A percentile compares a stretch with the other conserved stretches of the same genome.
Evolutionary conservation across 75 land plant species (phyloP).

Genomic region (Selaginella moellendorffii): DNA sequence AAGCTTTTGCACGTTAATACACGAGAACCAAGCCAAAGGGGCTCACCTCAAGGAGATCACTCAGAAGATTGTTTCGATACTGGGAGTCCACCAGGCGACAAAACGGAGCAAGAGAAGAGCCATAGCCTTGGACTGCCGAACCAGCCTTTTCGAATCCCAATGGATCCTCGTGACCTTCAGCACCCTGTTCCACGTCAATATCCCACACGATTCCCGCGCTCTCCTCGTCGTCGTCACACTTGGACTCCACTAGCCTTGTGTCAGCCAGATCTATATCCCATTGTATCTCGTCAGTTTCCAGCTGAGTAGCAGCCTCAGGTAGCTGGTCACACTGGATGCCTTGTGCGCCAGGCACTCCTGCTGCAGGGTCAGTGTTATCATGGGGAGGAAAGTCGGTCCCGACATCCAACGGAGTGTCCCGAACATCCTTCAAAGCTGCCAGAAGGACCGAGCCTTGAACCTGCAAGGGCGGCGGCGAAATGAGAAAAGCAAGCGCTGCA

Average conservation of each 20-base stretch:
- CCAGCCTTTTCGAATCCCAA: background rate
- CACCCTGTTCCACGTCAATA: constrained; percentile 60
- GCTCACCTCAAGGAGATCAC: constrained; percentile 85
- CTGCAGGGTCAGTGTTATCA: background rate
- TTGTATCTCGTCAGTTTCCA: constrained; percentile 9
- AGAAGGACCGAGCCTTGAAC: background rate
- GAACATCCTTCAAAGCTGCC: background rate
- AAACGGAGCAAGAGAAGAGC: constrained; percentile 1
- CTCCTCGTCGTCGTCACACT: too few relatives aligned
- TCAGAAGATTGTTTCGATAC: constrained; percentile 69
- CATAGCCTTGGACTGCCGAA: background rate
- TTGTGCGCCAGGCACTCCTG: constrained; percentile 25
- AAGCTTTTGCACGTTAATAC: background rate
- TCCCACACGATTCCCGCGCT: constrained; percentile 89
- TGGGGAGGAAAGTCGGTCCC: too few relatives aligned
- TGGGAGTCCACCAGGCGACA: constrained; percentile 61
- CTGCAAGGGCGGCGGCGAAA: background rate
- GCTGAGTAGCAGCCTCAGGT: background rate
- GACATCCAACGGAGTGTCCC: constrained; percentile 3
- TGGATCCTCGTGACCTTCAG: constrained; percentile 19
- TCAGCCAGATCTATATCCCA: constrained; percentile 16
- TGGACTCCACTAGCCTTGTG: constrained; percentile 9
- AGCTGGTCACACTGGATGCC: constrained; percentile 62
- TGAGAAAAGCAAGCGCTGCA: constrained; percentile 12
- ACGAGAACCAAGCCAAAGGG: background rate